Evolutionary conservation across 352 stramenopile species (phyloP).

Genomic region (Phytophthora fragariaefolia): DNA sequence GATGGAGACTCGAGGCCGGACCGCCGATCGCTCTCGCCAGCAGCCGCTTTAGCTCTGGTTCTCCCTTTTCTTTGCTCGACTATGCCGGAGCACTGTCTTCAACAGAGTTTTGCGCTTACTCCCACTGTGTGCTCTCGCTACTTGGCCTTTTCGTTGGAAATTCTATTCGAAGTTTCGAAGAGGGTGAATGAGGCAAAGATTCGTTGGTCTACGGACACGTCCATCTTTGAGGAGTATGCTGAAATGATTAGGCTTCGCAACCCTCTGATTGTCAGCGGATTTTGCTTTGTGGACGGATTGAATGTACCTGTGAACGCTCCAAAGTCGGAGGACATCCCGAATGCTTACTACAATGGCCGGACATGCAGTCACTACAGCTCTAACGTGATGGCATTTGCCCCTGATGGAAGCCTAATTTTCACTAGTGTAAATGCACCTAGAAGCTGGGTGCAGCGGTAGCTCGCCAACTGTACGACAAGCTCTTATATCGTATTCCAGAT

Average conservation of each 20-base stretch:
- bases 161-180: neutral
- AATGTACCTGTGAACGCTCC: slow-evolving; percentile 16
- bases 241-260: slow-evolving; percentile 21
- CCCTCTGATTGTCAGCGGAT: slow-evolving; percentile 4
- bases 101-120: slow-evolving; percentile 6
- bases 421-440: slow-evolving; percentile 6
- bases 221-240: slow-evolving; percentile 10
- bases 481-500: slow-evolving; percentile 10
- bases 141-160: neutral
- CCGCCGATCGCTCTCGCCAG: slow-evolving; percentile 1
- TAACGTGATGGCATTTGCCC: slow-evolving; percentile 19
- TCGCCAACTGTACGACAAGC: slow-evolving; percentile 21
- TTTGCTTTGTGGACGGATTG: slow-evolving; percentile 33
- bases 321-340: slow-evolving; percentile 14
- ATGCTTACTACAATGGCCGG: slow-evolving; percentile 33
- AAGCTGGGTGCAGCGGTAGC: slow-evolving; percentile 31
- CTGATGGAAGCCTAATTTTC: slow-evolving; percentile 23
- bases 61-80: slow-evolving; percentile 5
- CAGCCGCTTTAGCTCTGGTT: slow-evolving; percentile 1
- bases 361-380: slow-evolving; percentile 32
- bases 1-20: neutral
- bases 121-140: slow-evolving; percentile 4
- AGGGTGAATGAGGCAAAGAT: neutral
- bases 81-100: slow-evolving; percentile 4
- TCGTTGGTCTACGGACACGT: no score